Conservation (phyloP, 768 basidiomycete genomes). For the Chiua virens region DNA sequence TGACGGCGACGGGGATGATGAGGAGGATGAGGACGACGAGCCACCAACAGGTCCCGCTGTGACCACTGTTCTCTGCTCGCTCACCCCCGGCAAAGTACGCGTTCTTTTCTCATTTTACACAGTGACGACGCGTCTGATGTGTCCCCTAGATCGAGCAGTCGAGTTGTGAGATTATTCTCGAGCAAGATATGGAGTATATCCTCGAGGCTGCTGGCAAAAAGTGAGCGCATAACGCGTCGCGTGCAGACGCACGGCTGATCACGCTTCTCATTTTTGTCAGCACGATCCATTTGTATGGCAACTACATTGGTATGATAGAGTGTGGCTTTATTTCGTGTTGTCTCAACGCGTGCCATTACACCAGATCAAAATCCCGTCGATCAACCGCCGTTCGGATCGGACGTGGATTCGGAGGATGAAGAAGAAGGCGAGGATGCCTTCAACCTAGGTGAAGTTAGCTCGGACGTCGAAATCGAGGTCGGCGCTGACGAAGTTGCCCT, state of each 20-base stretch:
- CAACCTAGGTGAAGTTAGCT: constrained; percentile 74
- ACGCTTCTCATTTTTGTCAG: constrained; percentile 34
- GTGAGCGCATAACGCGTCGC: constrained; percentile 38
- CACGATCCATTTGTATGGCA: constrained; percentile 76
- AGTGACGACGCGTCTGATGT: constrained; percentile 9
- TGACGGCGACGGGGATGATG: constrained; percentile 45
- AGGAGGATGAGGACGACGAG: constrained; percentile 43
- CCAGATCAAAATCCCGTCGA: constrained; percentile 55
- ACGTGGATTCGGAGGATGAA: constrained; percentile 54
- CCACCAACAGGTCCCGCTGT: constrained; percentile 38
- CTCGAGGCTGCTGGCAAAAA: constrained; percentile 83
- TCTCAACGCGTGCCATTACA: constrained; percentile 1
- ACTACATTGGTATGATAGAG: constrained; percentile 65
- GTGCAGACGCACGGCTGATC: constrained; percentile 6
- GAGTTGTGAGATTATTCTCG: constrained; percentile 66
- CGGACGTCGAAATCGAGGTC: constrained; percentile 81
- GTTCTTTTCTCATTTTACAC: neutral
- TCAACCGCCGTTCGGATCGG: constrained; percentile 49
- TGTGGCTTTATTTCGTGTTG: neutral
- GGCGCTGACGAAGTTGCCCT: constrained; percentile 59
- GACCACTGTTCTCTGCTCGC: constrained; percentile 69
- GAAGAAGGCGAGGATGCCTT: constrained; percentile 54
- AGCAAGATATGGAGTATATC: constrained; percentile 60
- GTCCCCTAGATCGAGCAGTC: constrained; percentile 70
- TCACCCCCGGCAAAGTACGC: constrained; percentile 79